These are phyloP conservation scores for Suillus tomentosus DNA, from an alignment of 768 basidiomycete genomes.

Conservation along the genomic window DNA sequence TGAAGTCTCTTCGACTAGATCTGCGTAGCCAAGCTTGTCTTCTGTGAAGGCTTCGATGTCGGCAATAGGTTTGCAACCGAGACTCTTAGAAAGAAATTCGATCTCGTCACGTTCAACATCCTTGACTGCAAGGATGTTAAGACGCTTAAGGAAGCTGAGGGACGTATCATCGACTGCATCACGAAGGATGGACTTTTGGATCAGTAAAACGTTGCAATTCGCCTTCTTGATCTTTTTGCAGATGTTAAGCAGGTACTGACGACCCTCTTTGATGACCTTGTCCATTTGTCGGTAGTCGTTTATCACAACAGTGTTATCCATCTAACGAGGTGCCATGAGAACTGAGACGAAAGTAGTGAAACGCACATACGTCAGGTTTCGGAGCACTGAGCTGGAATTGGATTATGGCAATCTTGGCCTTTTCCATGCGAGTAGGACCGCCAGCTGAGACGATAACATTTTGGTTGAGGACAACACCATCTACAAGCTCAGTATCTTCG, in stretches of 20 bases:
- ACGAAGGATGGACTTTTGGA: constrained; percentile 98
- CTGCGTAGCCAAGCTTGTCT: constrained; percentile 96
- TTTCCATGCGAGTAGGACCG: constrained; percentile 93
- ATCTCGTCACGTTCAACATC: constrained; percentile 99
- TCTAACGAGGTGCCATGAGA: constrained; percentile 48
- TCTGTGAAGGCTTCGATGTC: constrained; percentile 98
- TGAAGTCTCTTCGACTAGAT: constrained; percentile 88
- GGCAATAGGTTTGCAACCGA: constrained; percentile 94
- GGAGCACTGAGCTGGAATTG: constrained; percentile 98
- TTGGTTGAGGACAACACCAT: constrained; percentile 97
- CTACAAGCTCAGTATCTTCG: constrained; percentile 95
- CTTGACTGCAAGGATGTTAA: constrained; percentile 95
- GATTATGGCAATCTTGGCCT: constrained; percentile 97
- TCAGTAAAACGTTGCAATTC: constrained; percentile 98
- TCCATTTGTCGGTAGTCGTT: constrained; percentile 99
- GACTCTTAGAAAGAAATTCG: constrained; percentile 91
- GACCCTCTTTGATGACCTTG: constrained; percentile 98
- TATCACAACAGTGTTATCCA: constrained; percentile 99
- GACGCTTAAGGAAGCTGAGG: constrained; percentile 94
- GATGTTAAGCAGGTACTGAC: constrained; percentile 95
- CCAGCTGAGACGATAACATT: constrained; percentile 89
- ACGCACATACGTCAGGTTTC: constrained; percentile 84
- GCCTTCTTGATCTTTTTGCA: constrained; percentile 99
- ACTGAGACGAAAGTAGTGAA: background rate
- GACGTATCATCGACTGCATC: constrained; percentile 99